A percentile compares a stretch with the other conserved stretches of the same genome.
These are phyloP conservation scores for Telfairia occidentalis DNA, from an alignment of 331 rosid species.

Conservation along the genomic window DNA sequence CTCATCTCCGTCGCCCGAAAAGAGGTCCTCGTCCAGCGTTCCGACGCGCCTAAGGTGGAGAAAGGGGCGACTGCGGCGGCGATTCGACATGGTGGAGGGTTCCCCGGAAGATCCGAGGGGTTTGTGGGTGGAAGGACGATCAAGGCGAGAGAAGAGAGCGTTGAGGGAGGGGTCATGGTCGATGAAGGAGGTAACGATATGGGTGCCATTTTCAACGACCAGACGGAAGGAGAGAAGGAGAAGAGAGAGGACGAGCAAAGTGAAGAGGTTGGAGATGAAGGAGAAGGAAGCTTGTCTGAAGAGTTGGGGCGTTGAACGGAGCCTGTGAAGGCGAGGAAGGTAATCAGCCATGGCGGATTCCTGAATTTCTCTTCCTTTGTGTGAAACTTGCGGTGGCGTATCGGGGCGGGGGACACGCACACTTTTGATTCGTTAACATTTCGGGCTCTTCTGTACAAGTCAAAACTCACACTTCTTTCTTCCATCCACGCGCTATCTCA, in stretches of 20 bases:
- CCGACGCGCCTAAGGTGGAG: slow-evolving; percentile 87
- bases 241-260: slow-evolving; percentile 65
- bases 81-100: slow-evolving; percentile 23
- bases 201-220: slow-evolving; percentile 63
- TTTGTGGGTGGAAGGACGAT: slow-evolving; percentile 29
- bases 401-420: neutral
- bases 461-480: neutral
- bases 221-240: slow-evolving; percentile 66
- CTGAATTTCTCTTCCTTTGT: neutral
- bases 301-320: slow-evolving; percentile 48
- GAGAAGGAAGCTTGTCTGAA: slow-evolving; percentile 37
- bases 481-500: neutral
- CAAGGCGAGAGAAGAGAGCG: slow-evolving; percentile 72
- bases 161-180: slow-evolving; percentile 82
- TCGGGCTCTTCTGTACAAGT: neutral
- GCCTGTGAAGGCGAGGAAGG: slow-evolving; percentile 44
- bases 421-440: neutral
- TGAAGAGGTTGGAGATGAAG: slow-evolving; percentile 40
- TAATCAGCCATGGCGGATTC: slow-evolving; percentile 58
- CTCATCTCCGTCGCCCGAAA: slow-evolving; percentile 75
- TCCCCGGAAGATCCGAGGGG: slow-evolving; percentile 9
- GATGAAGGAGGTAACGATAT: slow-evolving; percentile 58
- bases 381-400: slow-evolving; percentile 3
- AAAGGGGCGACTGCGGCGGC: slow-evolving; percentile 48
- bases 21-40: slow-evolving; percentile 84